Evolutionary conservation across 225 moss, liverwort and hornwort genomes (phyloP).

Genomic region (Bryoerythrophyllum caledonicum): DNA sequence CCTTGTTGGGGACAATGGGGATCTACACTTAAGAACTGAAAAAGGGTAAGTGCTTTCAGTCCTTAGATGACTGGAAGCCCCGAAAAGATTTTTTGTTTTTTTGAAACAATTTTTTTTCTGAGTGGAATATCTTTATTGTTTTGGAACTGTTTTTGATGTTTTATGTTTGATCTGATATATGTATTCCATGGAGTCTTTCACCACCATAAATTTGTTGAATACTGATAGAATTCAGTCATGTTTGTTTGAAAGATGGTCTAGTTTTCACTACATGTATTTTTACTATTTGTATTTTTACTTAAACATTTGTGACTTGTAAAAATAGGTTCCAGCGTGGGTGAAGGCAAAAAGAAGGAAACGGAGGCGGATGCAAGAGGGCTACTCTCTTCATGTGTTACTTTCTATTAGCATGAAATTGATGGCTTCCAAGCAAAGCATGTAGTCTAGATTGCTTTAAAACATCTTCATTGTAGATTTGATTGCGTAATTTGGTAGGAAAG

Average conservation of each 20-base stretch:
- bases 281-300: not conserved
- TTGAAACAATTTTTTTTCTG: too few species aligned
- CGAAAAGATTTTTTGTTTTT: too few species aligned
- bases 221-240: too few species aligned
- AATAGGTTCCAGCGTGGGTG: conserved; percentile 51
- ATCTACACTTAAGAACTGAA: too few species aligned
- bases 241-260: not conserved
- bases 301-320: not conserved
- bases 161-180: too few species aligned
- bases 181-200: too few species aligned
- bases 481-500: not conserved
- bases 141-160: not conserved
- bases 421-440: conserved; percentile 35
- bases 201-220: too few species aligned
- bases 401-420: conserved; percentile 45
- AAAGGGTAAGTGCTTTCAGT: too few species aligned
- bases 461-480: not conserved
- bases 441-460: not conserved
- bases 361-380: conserved; percentile 48
- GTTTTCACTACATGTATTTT: not conserved
- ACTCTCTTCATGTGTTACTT: conserved; percentile 52
- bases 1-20: too few species aligned
- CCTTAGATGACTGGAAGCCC: too few species aligned
- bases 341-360: conserved; percentile 50
- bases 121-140: too few species aligned